phyloP scores from a whole-genome alignment of 2,329 filamentous ascomycete species.

The Aspergillus hiratsukae region DNA sequence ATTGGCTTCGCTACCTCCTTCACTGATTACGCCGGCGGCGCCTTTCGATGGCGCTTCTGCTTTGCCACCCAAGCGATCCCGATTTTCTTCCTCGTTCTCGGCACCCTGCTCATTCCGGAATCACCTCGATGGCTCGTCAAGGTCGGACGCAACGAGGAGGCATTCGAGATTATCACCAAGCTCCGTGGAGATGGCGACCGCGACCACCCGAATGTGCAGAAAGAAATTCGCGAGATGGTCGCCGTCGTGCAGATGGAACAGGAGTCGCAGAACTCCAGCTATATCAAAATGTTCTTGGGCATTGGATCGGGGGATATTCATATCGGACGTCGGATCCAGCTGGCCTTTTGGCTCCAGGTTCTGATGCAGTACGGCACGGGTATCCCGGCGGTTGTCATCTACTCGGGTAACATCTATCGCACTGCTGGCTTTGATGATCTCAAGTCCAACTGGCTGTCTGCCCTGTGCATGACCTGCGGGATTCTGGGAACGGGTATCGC shows the following conservation, averaged over 20 bases:
- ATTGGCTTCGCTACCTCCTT: slow-evolving; percentile 39
- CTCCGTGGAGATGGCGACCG: slow-evolving; percentile 54
- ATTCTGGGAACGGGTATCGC: slow-evolving; percentile 61
- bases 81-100: slow-evolving; percentile 49
- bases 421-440: slow-evolving; percentile 57
- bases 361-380: slow-evolving; percentile 59
- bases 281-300: slow-evolving; percentile 60
- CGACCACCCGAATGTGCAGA: slow-evolving; percentile 55
- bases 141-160: slow-evolving; percentile 59
- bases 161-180: slow-evolving; percentile 55
- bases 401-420: slow-evolving; percentile 27
- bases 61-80: slow-evolving; percentile 64
- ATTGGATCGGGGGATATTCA: slow-evolving; percentile 58
- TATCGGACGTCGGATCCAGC: slow-evolving; percentile 58
- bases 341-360: slow-evolving; percentile 65
- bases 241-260: slow-evolving; percentile 58
- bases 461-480: slow-evolving; percentile 49
- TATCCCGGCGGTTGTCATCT: slow-evolving; percentile 61
- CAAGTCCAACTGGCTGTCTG: slow-evolving; percentile 57
- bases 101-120: slow-evolving; percentile 62
- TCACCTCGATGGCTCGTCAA: slow-evolving; percentile 55
- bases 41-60: slow-evolving; percentile 60
- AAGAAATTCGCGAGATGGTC: slow-evolving; percentile 54
- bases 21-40: slow-evolving; percentile 50
- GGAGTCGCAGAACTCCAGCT: slow-evolving; percentile 48